Evolutionary conservation across 1,139 yeast species (phyloP), one percentile per base, ranked within the genome.

Genomic region (Lodderomyces pseudojiufengensis): DNA sequence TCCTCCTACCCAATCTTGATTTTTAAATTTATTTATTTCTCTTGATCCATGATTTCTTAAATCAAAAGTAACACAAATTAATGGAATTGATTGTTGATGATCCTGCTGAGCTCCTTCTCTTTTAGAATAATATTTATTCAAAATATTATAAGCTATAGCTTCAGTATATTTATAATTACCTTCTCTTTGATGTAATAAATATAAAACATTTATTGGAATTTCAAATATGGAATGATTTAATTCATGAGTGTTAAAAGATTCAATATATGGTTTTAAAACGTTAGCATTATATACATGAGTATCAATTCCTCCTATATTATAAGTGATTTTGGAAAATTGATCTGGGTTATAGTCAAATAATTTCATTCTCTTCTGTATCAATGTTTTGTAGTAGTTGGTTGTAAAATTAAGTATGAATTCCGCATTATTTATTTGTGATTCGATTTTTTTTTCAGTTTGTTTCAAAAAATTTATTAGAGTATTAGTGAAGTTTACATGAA

Each of bases 11-110:
- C 84, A 78, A 23, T 55, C 58, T 4, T 48, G 34, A 50, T 77
- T 77, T 31, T 59, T 59, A 11, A 29, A 26, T 1, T 42, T 47
- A 34, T 67, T 62, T 2, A 76, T 52, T 8, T 50, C 35, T 29
- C 87, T 56, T 26, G 53, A 55, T 2, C 87, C 87, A 48, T 81
- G 87, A 55, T 81, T 80, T 39, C 82, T 63, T 38, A 61, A 57
- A 47, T 81, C 87, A 51, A 77, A 77, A 0, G 80, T 62, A 9
- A 77, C 72, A 33, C 76, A 71, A 24, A 78, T 57, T 32, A 74
- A 50, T 3, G 73, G 63, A 18, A 48, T 23, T 9, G 24, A 14
- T 12, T 14, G 25, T 37, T 39, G n/a, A n/a, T n/a, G n/a, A n/a
- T n/a, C n/a, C n/a, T n/a, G n/a, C n/a, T n/a, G n/a, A n/a, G n/a